These are phyloP conservation scores for Protomyces inouyei DNA, from an alignment of 1,139 yeast species.

Conservation along the genomic window DNA sequence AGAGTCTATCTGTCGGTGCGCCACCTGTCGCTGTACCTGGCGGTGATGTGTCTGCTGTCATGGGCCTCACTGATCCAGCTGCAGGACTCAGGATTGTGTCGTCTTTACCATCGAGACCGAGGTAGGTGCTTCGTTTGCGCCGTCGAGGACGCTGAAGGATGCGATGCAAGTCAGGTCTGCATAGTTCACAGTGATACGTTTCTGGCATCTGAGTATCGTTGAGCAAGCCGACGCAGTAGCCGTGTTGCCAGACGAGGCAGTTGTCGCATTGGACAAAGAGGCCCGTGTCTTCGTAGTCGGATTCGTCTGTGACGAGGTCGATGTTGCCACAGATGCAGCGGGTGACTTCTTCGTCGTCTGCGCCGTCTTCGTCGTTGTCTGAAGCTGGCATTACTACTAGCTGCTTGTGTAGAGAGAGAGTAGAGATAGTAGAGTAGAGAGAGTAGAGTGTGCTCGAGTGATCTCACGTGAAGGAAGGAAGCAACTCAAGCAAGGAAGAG, in stretches of 20 bases:
- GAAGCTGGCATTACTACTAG: too few relatives aligned
- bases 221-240: conserved; percentile 55
- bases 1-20: neutral
- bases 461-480: too few relatives aligned
- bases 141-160: conserved; percentile 29
- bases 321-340: conserved; percentile 57
- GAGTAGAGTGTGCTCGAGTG: too few relatives aligned
- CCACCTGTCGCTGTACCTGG: neutral
- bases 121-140: neutral
- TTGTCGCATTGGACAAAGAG: conserved; percentile 73
- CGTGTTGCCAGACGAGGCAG: conserved; percentile 84
- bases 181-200: conserved; percentile 49
- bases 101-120: conserved; percentile 3
- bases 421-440: too few relatives aligned
- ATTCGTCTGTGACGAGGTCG: conserved; percentile 47
- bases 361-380: neutral
- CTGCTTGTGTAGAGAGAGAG: too few relatives aligned
- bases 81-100: neutral
- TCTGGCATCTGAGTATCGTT: conserved; percentile 46
- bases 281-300: conserved; percentile 49
- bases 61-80: neutral
- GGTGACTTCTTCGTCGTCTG: conserved; percentile 41
- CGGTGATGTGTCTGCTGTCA: neutral
- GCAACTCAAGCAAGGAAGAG: neutral
- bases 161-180: conserved; percentile 46